These are phyloP conservation scores for Teunomyces kruisii DNA, from an alignment of 805 yeast genomes.

Conservation along the genomic window DNA sequence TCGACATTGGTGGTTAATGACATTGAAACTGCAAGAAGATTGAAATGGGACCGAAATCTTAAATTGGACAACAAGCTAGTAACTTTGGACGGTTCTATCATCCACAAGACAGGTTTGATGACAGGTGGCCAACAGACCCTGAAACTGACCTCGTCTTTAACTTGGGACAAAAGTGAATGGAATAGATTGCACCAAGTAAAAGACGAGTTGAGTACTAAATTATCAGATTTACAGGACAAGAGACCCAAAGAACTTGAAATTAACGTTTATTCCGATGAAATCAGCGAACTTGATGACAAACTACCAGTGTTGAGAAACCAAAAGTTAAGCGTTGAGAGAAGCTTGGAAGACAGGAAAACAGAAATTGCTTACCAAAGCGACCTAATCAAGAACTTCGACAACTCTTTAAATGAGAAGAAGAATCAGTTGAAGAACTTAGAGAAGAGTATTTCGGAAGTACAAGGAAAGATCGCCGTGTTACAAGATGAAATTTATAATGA, in stretches of 20 bases:
- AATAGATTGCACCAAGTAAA: constrained; percentile 51
- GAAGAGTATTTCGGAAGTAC: constrained; percentile 21
- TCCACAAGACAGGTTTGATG: constrained; percentile 86
- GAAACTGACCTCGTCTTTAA: constrained; percentile 33
- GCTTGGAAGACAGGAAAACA: constrained; percentile 42
- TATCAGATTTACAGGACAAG: constrained; percentile 46
- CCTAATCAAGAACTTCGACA: constrained; percentile 18
- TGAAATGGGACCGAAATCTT: constrained; percentile 60
- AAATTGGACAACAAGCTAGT: constrained; percentile 60
- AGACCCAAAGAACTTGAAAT: constrained; percentile 58
- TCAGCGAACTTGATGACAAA: constrained; percentile 43
- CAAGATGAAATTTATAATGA: constrained; percentile 48
- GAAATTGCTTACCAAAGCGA: constrained; percentile 53
- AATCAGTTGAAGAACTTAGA: constrained; percentile 12
- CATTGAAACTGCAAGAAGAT: constrained; percentile 61
- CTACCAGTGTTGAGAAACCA: constrained; percentile 46
- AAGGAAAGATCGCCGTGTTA: constrained; percentile 22
- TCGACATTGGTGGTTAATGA: constrained; percentile 76
- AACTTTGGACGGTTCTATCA: constrained; percentile 78
- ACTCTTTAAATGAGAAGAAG: constrained; percentile 15
- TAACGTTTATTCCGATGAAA: constrained; percentile 55
- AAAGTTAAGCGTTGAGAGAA: constrained; percentile 43
- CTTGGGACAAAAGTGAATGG: constrained; percentile 76
- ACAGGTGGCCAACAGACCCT: constrained; percentile 78
- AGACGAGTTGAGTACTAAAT: constrained; percentile 49